These are phyloP conservation scores for Candida lessepsii DNA, from an alignment of 805 yeast species.

Conservation along the genomic window DNA sequence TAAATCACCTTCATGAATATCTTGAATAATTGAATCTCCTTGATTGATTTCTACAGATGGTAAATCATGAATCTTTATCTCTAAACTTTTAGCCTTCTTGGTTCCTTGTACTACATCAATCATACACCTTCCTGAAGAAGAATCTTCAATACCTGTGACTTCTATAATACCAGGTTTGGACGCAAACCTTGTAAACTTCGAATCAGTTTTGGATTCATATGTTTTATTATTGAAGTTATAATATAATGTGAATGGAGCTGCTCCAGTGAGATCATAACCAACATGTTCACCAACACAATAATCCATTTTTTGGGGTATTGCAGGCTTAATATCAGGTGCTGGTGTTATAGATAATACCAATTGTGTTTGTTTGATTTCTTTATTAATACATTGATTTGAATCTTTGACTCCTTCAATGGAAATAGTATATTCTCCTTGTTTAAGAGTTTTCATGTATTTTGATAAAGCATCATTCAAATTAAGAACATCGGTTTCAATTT, in stretches of 20 bases:
- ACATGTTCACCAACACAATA: constrained; percentile 94
- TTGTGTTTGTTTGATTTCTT: constrained; percentile 38
- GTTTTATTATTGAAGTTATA: constrained; percentile 68
- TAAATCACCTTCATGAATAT: constrained; percentile 92
- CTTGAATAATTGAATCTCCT: constrained; percentile 73
- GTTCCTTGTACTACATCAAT: constrained; percentile 51
- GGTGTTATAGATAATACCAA: constrained; percentile 66
- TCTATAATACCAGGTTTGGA: constrained; percentile 76
- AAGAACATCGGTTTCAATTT: constrained; percentile 29
- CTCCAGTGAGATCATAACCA: constrained; percentile 70
- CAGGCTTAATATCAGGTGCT: constrained; percentile 62
- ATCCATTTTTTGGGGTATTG: constrained; percentile 26
- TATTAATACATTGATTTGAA: constrained; percentile 64
- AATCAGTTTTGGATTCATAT: constrained; percentile 54
- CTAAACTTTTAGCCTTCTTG: constrained; percentile 30
- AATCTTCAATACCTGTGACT: constrained; percentile 69
- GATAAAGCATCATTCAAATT: constrained; percentile 9
- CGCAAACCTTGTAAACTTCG: constrained; percentile 63
- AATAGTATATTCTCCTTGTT: constrained; percentile 70
- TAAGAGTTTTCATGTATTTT: constrained; percentile 3
- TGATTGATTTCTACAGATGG: constrained; percentile 81
- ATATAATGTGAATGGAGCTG: constrained; percentile 72
- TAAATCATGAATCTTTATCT: constrained; percentile 42
- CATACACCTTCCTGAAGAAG: constrained; percentile 66
- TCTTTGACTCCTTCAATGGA: constrained; percentile 60